Evolutionary conservation across 148 eudicot species (phyloP), one percentile per base, ranked within the genome.

Genomic region (Amaranthus cruentus): DNA sequence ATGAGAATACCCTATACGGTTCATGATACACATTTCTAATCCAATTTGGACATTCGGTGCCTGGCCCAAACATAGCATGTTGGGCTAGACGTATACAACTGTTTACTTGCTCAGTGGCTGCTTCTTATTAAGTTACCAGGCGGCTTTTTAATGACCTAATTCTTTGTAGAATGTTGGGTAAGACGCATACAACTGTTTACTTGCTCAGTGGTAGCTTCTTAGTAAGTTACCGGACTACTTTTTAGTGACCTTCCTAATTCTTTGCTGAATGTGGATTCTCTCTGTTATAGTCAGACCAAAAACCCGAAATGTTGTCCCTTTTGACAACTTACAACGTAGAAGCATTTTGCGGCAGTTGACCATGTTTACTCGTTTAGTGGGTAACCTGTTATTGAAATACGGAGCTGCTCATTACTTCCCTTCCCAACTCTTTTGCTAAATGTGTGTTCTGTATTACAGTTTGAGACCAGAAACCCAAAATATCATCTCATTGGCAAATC

Each of bases 381-480:
- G 12, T 14, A 62, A 10, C 43, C 11, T 38, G n/a, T 38, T 38
- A 62, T 15, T 64, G 4, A 44, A 12, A 44, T 11, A 9, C 48
- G 14, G 12, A 62, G 66, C 9, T 62, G 47, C 66, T 4, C 6
- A 52, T 8, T 51, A 5, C 8, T 10, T 56, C 8, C 55, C 38
- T n/a, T 7, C 7, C 3, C 56, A 13, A 47, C 9, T 38, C 71
- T 60, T 60, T 47, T 28, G 46, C 62, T 75, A 52, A 81, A 64
- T 47, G 66, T 59, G 52, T 46, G 10, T 71, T 44, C 38, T 59
- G 47, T 55, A 10, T 76, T 60, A 56, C 81, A 91, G 98, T 68
- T 76, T 94, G 84, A 91, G 80, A 76, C 93, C 93, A 18, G 82
- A 79, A 47, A 88, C 93, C 21, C 89, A 75, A 80, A 89, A 87